Evolutionary conservation across 768 basidiomycete species (phyloP).

Genomic region (Pholiota molesta): DNA sequence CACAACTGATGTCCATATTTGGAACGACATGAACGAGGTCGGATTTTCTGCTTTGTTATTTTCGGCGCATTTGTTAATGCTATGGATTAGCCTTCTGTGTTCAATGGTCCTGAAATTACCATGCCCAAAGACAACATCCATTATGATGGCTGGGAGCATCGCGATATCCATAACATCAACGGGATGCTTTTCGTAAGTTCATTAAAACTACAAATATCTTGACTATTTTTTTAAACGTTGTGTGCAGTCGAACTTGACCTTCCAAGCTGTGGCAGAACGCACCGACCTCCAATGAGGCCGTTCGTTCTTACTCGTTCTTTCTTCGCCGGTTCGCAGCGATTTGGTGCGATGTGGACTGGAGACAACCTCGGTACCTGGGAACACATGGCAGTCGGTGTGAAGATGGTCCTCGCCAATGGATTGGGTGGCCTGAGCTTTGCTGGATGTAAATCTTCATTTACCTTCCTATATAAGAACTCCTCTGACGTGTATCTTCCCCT

Average conservation of each 20-base stretch:
- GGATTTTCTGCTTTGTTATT: slow-evolving; percentile 15
- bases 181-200: slow-evolving; percentile 85
- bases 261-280: slow-evolving; percentile 76
- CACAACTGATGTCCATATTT: slow-evolving; percentile 85
- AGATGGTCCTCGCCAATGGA: slow-evolving; percentile 89
- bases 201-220: neutral
- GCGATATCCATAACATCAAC: slow-evolving; percentile 96
- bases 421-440: slow-evolving; percentile 91
- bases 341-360: slow-evolving; percentile 98
- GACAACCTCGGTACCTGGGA: slow-evolving; percentile 99
- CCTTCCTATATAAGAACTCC: neutral
- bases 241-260: slow-evolving; percentile 78
- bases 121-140: slow-evolving; percentile 74
- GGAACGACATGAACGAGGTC: slow-evolving; percentile 99
- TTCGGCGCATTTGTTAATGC: neutral
- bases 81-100: slow-evolving; percentile 77
- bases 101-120: slow-evolving; percentile 95
- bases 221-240: slow-evolving; percentile 1
- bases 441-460: slow-evolving; percentile 68
- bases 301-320: slow-evolving; percentile 97
- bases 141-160: slow-evolving; percentile 95
- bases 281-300: slow-evolving; percentile 78
- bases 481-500: slow-evolving; percentile 7
- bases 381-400: slow-evolving; percentile 91
- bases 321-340: slow-evolving; percentile 94